phyloP scores from a whole-genome alignment of 192 early-diverging fungal species.

The Coemansia sp. region DNA sequence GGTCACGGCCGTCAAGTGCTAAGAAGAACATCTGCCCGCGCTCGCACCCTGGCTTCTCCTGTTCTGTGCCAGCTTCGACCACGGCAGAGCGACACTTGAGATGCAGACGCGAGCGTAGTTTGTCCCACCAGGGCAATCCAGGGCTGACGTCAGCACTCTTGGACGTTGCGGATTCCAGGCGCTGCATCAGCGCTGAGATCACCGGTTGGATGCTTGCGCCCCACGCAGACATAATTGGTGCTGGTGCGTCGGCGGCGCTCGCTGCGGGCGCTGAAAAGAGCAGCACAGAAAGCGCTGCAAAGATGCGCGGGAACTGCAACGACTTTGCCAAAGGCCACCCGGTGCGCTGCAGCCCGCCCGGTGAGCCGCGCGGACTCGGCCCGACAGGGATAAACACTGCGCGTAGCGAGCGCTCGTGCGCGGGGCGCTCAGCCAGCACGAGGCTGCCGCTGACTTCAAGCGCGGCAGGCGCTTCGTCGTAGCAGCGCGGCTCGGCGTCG shows the following conservation, averaged over 20 bases:
- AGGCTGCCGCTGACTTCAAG: constrained; percentile 47
- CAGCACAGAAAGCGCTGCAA: constrained; percentile 39
- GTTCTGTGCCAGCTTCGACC: constrained; percentile 19
- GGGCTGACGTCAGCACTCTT: constrained; percentile 55
- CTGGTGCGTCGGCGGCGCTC: constrained; percentile 11
- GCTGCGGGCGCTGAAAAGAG: constrained; percentile 35
- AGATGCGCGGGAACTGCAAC: constrained; percentile 52
- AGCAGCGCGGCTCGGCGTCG: constrained; percentile 14
- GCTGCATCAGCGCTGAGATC: constrained; percentile 55
- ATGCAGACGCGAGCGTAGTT: constrained; percentile 50
- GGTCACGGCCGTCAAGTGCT: constrained; percentile 50
- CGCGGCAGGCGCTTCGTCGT: constrained; percentile 39
- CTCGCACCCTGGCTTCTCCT: constrained; percentile 8
- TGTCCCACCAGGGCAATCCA: constrained; percentile 57
- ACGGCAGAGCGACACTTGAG: constrained; percentile 47
- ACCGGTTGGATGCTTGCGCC: constrained; percentile 54
- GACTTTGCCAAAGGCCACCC: constrained; percentile 53
- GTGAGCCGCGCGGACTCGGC: constrained; percentile 31
- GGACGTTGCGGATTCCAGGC: constrained; percentile 47
- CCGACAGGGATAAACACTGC: constrained; percentile 46
- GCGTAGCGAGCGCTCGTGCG: constrained; percentile 42
- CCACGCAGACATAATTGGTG: constrained; percentile 54
- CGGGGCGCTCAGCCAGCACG: constrained; percentile 44
- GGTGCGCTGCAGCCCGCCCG: constrained; percentile 17
- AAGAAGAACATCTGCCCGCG: constrained; percentile 50